A percentile compares a stretch with the other conserved stretches of the same genome.
phyloP scores from a whole-genome alignment of 345 rosid species.

The Erucastrum elatum region DNA sequence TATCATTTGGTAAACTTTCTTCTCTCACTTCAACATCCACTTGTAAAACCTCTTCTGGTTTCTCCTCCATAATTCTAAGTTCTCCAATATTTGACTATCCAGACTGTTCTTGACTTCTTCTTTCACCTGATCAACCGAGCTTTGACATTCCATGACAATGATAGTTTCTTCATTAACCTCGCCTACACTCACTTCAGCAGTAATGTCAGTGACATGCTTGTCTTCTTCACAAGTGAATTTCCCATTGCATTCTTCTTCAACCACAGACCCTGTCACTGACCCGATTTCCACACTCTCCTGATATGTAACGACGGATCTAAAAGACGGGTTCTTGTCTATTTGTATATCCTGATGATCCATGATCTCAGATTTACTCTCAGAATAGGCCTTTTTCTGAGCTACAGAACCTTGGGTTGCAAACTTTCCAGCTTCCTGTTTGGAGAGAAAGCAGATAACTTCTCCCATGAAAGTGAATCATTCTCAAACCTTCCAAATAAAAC shows the following conservation, averaged over 20 bases:
- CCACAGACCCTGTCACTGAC: constrained; percentile 31
- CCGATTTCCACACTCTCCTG: constrained; percentile 36
- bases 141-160: not conserved
- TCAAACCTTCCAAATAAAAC: constrained; percentile 92
- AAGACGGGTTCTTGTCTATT: constrained; percentile 41
- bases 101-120: constrained; percentile 29
- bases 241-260: not conserved
- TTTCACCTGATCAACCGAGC: not conserved
- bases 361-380: constrained; percentile 76
- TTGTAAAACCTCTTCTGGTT: not conserved
- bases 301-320: constrained; percentile 26
- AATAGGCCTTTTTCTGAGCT: constrained; percentile 88
- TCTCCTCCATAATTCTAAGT: constrained; percentile 29
- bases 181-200: constrained; percentile 39
- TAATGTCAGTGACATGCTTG: constrained; percentile 39
- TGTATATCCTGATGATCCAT: constrained; percentile 63
- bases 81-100: constrained; percentile 4
- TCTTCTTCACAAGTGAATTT: constrained; percentile 42
- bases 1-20: constrained; percentile 19
- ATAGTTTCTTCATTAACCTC: constrained; percentile 54
- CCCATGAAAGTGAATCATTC: constrained; percentile 95
- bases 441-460: constrained; percentile 72
- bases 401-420: constrained; percentile 95
- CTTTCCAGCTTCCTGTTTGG: constrained; percentile 93
- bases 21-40: constrained; percentile 26